Evolutionary conservation across 2,329 filamentous ascomycete genomes (phyloP).

Genomic region (Fusarium marasasianum): DNA sequence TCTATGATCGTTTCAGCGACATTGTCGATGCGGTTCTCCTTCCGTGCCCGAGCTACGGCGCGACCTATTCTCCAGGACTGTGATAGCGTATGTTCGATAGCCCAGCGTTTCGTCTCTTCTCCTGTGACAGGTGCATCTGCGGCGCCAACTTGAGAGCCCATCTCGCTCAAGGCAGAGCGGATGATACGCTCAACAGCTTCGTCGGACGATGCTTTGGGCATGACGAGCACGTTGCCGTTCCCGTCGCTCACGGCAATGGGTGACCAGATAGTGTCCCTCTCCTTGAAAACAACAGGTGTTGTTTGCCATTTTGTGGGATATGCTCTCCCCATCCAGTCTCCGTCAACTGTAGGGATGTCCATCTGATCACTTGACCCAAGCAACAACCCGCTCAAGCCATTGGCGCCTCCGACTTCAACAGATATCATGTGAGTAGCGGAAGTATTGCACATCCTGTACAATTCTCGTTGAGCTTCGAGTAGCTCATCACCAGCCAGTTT

Average conservation of each 20-base stretch:
- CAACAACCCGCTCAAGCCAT: conserved; percentile 68
- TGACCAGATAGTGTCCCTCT: conserved; percentile 56
- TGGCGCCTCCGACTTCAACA: conserved; percentile 73
- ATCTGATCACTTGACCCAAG: conserved; percentile 64
- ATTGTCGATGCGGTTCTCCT: conserved; percentile 59
- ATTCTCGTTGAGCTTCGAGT: conserved; percentile 59
- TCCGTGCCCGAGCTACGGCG: conserved; percentile 62
- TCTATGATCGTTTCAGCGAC: conserved; percentile 68
- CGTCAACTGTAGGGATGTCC: conserved; percentile 61
- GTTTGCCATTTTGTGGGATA: conserved; percentile 66
- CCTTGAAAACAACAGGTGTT: conserved; percentile 61
- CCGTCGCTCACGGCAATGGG: conserved; percentile 61
- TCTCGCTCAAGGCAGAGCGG: conserved; percentile 61
- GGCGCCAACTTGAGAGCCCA: conserved; percentile 62
- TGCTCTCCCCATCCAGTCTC: conserved; percentile 66
- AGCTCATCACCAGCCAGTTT: conserved; percentile 67
- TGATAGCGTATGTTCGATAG: conserved; percentile 62
- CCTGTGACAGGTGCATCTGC: conserved; percentile 61
- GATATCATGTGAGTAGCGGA: conserved; percentile 67
- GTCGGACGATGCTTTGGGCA: conserved; percentile 59
- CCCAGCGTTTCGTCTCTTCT: conserved; percentile 60
- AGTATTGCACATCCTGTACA: conserved; percentile 61
- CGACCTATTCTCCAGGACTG: conserved; percentile 69
- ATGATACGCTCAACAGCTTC: conserved; percentile 59
- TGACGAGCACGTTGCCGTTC: conserved; percentile 60